Conservation (phyloP, 2,329 filamentous ascomycete genomes). For the Rhynchosporium secalis region DNA sequence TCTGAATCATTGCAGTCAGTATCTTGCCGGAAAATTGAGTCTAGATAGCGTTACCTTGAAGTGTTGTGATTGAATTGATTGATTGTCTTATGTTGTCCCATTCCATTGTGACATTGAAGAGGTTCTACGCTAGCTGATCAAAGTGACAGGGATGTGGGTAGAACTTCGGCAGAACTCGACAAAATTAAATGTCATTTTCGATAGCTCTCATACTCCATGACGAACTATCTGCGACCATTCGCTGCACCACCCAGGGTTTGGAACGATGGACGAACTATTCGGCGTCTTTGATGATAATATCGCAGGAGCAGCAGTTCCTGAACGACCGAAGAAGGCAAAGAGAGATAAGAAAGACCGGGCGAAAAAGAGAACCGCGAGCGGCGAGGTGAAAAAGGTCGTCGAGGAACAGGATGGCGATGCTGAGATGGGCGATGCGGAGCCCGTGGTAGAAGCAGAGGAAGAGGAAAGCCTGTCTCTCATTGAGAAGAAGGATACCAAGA, state of each 20-base stretch:
- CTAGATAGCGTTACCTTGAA: constrained; percentile 30
- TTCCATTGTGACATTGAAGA: not conserved
- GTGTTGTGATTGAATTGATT: constrained; percentile 18
- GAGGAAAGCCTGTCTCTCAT: constrained; percentile 46
- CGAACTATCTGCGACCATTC: not conserved
- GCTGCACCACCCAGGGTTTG: constrained; percentile 2
- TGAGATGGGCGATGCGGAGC: constrained; percentile 47
- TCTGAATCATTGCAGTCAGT: constrained; percentile 52
- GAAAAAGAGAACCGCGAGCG: constrained; percentile 87
- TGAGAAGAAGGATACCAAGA: constrained; percentile 57
- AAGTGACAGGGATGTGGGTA: not conserved
- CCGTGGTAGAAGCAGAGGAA: constrained; percentile 27
- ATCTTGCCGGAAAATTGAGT: constrained; percentile 44
- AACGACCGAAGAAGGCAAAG: constrained; percentile 41
- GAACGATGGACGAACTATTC: constrained; percentile 74
- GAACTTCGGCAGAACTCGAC: constrained; percentile 2
- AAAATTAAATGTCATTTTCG: constrained; percentile 1
- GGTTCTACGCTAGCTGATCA: constrained; percentile 7
- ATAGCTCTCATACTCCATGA: not conserved
- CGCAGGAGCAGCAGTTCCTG: constrained; percentile 31
- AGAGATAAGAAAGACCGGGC: constrained; percentile 58
- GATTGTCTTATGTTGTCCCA: constrained; percentile 1
- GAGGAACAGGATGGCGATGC: constrained; percentile 63
- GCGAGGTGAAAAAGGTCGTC: constrained; percentile 64
- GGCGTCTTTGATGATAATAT: constrained; percentile 73